These are phyloP conservation scores for Ambrosia trifida DNA, from an alignment of 129 eudicot species.

Conservation along the genomic window DNA sequence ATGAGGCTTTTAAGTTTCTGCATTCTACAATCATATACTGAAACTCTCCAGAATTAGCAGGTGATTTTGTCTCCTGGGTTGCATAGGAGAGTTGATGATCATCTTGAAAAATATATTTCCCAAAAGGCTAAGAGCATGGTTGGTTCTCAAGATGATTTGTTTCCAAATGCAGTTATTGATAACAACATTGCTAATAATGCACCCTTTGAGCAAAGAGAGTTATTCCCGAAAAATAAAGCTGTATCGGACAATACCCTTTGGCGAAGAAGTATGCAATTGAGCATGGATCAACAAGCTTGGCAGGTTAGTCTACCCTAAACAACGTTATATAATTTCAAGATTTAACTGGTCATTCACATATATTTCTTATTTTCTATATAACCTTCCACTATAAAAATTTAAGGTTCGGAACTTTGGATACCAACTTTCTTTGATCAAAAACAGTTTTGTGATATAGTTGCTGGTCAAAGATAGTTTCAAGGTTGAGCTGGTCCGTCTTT, in stretches of 20 bases:
- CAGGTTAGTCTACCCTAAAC: conserved; percentile 52
- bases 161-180: conserved; percentile 53
- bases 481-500: background rate
- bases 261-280: conserved; percentile 56
- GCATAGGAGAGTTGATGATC: conserved; percentile 55
- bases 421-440: background rate
- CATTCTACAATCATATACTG: conserved; percentile 17
- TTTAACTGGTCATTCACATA: background rate
- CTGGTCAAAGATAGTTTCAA: background rate
- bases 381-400: background rate
- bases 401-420: conserved; percentile 10
- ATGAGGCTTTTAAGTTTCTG: background rate
- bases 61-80: conserved; percentile 63
- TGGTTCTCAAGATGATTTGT: conserved; percentile 32
- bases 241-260: conserved; percentile 46
- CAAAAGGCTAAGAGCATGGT: conserved; percentile 47
- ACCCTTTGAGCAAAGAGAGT: conserved; percentile 61
- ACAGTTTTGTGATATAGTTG: background rate
- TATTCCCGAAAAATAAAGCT: conserved; percentile 40
- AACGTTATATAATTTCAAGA: background rate
- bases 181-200: conserved; percentile 57
- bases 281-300: conserved; percentile 64
- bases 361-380: background rate
- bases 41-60: conserved; percentile 38
- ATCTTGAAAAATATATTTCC: conserved; percentile 56